These are phyloP conservation scores for Populus nigra DNA, from an alignment of 345 rosid genomes.

Conservation along the genomic window DNA sequence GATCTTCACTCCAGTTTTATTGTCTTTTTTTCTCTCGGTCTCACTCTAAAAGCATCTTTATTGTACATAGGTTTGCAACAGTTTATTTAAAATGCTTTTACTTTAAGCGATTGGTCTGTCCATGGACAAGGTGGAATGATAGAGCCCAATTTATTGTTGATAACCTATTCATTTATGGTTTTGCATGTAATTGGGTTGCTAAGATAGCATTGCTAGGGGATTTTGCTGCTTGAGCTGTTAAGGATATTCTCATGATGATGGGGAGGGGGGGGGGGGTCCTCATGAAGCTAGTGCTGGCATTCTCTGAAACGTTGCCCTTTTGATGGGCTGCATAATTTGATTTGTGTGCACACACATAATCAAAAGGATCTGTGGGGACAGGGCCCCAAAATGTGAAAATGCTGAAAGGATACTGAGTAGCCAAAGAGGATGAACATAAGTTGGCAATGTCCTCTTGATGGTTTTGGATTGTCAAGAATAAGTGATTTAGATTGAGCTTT, in stretches of 20 bases:
- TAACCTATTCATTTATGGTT: neutral
- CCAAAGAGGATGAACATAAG: neutral
- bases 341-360: neutral
- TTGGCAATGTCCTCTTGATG: neutral
- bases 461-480: neutral
- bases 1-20: neutral
- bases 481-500: neutral
- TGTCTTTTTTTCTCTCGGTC: neutral
- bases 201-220: neutral
- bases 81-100: neutral
- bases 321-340: neutral
- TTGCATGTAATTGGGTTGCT: neutral
- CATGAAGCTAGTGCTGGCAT: neutral
- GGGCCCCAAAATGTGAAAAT: neutral
- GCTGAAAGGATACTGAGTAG: neutral
- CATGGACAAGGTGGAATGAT: neutral
- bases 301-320: neutral
- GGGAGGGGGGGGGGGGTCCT: neutral
- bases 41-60: neutral
- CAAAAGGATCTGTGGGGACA: neutral
- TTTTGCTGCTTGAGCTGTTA: neutral
- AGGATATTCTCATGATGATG: neutral
- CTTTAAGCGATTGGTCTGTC: neutral
- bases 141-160: neutral
- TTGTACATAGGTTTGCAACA: neutral